Evolutionary conservation across 768 basidiomycete genomes (phyloP).

Genomic region (Imleria badia): DNA sequence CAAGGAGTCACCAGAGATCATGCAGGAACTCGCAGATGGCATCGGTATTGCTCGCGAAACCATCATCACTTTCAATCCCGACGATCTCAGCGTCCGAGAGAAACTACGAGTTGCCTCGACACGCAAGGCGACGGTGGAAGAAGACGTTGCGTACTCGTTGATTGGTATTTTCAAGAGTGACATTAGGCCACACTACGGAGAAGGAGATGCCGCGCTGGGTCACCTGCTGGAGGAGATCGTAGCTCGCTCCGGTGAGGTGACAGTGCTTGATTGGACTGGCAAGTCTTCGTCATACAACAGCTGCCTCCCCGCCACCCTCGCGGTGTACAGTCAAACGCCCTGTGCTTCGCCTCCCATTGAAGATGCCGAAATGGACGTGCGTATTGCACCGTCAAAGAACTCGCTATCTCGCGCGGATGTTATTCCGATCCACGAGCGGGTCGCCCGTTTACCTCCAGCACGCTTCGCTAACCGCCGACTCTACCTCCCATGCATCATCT

Average conservation of each 20-base stretch:
- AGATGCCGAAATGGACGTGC: neutral
- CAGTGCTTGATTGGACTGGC: constrained; percentile 14
- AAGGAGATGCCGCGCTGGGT: constrained; percentile 5
- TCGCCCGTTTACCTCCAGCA: too few species aligned
- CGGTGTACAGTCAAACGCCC: neutral
- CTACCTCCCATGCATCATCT: too few species aligned
- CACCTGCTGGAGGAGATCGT: constrained; percentile 16
- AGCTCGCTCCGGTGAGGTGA: constrained; percentile 4
- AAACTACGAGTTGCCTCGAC: constrained; percentile 14
- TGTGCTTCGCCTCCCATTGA: neutral
- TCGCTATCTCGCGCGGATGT: neutral
- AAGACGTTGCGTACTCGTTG: constrained; percentile 9
- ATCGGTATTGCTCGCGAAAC: constrained; percentile 1
- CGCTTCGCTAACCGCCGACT: too few species aligned
- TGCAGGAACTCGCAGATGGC: constrained; percentile 6
- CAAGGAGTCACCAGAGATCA: constrained; percentile 10
- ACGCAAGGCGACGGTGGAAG: constrained; percentile 5
- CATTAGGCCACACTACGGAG: constrained; percentile 7
- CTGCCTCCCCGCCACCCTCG: constrained; percentile 6
- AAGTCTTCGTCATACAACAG: constrained; percentile 12
- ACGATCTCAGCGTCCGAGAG: constrained; percentile 3
- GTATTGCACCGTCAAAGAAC: neutral
- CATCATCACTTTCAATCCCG: constrained; percentile 1
- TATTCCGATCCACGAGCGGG: too few species aligned
- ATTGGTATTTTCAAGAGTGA: constrained; percentile 14